Base-by-base conservation (phyloP, 192 early-diverging fungal genomes). In the Backusella tuberculispora region DNA sequence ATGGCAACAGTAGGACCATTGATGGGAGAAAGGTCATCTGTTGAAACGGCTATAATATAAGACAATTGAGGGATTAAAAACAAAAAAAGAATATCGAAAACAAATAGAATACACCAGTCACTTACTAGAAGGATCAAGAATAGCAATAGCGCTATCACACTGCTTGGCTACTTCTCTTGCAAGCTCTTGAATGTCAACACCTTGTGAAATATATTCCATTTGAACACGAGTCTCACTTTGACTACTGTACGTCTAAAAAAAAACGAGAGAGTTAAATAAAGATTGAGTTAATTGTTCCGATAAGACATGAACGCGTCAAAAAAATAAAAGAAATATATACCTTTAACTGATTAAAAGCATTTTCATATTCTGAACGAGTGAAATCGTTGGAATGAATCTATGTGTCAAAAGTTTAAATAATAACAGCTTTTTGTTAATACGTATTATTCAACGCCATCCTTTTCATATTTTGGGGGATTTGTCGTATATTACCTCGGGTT, bases 341-440 rank as follows among this genome's bases (percentile, higher is more conserved):
- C 77, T 78, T 82, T 13, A 82, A 53, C 4, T 50, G 8, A 42
- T 56, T 60, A 38, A 78, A 73, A 21, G 74, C 41, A 8, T 76
- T 71, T 41, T 69, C 67, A 69, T 56, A 73, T 38, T 66, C 43
- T 5, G 76, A 48, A 48, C 71, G 71, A 48, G 74, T 24, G 34
- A 78, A 73, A 41, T 82, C 81, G 53, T 68, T 56, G n/a, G 63
- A 21, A 43, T 82, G 81, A 47, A 82, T 70, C 81, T 82, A 65
- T 29, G n/a, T 24, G 0, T 34, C 29, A 34, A 40, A 43, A 56
- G 1, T 6, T 24, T 21, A 24, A 46, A 66, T 21, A 72, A 24
- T 66, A 69, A 48, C 47, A 10, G 44, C 41, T 29, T 47, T 6
- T 37, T 53, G 40, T 40, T 14, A 48, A 37, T 71, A 7, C 21